These are phyloP conservation scores for Zoysia matrella DNA, from an alignment of 202 grass and related monocot species.

Conservation along the genomic window DNA sequence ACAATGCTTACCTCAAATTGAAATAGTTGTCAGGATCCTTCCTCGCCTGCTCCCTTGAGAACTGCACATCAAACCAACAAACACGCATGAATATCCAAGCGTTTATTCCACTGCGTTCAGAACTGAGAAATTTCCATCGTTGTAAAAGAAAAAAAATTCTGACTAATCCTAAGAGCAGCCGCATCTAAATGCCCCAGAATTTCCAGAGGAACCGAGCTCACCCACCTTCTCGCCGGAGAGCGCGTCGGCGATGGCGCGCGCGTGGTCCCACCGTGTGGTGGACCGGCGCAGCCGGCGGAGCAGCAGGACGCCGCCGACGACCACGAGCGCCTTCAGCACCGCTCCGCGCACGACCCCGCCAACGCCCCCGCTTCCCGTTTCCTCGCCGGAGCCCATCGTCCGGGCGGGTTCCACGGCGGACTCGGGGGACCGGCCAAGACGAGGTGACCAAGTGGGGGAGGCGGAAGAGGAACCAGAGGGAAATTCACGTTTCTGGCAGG, in stretches of 20 bases:
- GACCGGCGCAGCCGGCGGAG: constrained; percentile 86
- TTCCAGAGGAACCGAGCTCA: neutral
- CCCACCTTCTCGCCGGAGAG: constrained; percentile 88
- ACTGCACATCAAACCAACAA: constrained; percentile 19
- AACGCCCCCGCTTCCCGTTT: constrained; percentile 43
- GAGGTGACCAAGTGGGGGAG: neutral
- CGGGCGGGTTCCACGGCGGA: constrained; percentile 46
- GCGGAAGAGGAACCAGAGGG: constrained; percentile 1
- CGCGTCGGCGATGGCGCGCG: constrained; percentile 72
- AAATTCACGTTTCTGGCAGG: constrained; percentile 12
- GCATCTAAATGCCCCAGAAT: neutral
- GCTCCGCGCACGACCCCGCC: constrained; percentile 61
- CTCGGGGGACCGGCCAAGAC: constrained; percentile 19
- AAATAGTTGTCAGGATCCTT: too few relatives aligned
- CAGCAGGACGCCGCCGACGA: constrained; percentile 76
- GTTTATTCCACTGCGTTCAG: neutral
- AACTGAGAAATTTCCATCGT: constrained; percentile 1
- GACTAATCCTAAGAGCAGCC: neutral
- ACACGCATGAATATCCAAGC: constrained; percentile 21
- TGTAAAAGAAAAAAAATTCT: neutral
- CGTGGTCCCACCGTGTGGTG: constrained; percentile 95
- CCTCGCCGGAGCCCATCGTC: constrained; percentile 62
- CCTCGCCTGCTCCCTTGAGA: too few relatives aligned
- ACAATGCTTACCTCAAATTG: too few relatives aligned
- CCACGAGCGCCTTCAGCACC: constrained; percentile 80